Evolutionary conservation across 139 green algal genomes (phyloP).

Genomic region (Chlorella sp.): DNA sequence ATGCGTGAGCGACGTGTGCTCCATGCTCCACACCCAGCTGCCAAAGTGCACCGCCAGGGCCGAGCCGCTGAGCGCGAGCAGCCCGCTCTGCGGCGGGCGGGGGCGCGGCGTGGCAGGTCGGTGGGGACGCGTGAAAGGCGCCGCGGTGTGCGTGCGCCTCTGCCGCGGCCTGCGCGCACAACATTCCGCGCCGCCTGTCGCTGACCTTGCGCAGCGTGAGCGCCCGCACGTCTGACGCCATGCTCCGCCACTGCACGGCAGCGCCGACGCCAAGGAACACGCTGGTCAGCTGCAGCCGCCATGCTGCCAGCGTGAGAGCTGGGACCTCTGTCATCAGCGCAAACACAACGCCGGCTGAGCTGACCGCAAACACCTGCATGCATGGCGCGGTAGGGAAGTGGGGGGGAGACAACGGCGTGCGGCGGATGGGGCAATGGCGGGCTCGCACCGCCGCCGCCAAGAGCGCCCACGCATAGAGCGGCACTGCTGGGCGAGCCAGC

Average conservation of each 20-base stretch:
- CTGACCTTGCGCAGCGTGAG: constrained; percentile 2
- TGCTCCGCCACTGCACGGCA: constrained; percentile 44
- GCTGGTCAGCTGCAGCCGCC: constrained; percentile 69
- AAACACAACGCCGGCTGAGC: constrained; percentile 67
- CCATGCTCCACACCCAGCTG: constrained; percentile 64
- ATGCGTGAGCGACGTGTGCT: constrained; percentile 77
- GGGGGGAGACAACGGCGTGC: neutral
- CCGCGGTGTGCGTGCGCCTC: too few species aligned
- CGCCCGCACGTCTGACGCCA: constrained; percentile 22
- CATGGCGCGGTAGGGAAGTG: neutral
- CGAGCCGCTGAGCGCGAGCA: constrained; percentile 46
- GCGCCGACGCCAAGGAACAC: constrained; percentile 49
- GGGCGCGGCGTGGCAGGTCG: too few species aligned
- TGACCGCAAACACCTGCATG: constrained; percentile 57
- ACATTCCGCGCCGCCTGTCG: too few species aligned
- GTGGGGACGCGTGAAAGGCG: too few species aligned
- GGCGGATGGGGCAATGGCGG: too few species aligned
- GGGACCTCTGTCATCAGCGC: constrained; percentile 60
- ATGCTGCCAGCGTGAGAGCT: constrained; percentile 67
- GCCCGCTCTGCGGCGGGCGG: neutral
- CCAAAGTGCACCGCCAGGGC: constrained; percentile 79
- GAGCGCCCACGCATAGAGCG: constrained; percentile 26
- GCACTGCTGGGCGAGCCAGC: too few species aligned
- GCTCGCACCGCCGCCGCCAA: constrained; percentile 20
- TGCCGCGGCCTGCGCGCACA: too few species aligned